Evolutionary conservation across 2,329 filamentous ascomycete species (phyloP), one percentile per base, ranked within the genome.

Genomic region (Fusarium dlaminii): DNA sequence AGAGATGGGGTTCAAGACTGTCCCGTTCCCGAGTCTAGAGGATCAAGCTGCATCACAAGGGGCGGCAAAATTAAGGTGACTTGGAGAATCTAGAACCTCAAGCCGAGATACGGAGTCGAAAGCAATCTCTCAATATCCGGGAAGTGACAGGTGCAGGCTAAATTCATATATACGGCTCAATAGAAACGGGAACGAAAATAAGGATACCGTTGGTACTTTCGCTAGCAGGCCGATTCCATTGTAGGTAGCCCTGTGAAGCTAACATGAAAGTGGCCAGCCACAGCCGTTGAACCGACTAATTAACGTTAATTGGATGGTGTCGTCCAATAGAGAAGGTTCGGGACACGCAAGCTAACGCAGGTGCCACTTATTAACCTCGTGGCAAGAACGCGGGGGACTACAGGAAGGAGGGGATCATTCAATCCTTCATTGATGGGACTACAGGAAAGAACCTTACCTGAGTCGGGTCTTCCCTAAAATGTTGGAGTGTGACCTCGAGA

Each of bases 291-390:
- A 36, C 43, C 43, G 52, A 48, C 17, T 30, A 43, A 32, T 32
- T 10, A n/a, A 20, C 22, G 46, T 14, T 24, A 17, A 43, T n/a
- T 42, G 56, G 55, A 34, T 39, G 37, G 46, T 57, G 30, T 18
- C 10, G 22, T 20, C 18, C 32, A 51, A 59, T 27, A 63, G 34
- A 57, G 17, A 29, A 58, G 30, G 54, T 54, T n/a, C 13, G 14
- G n/a, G 49, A 18, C 61, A 18, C 49, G 15, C n/a, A 70, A 45
- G 54, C 66, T 46, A 70, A 73, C 57, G 65, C 66, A 73, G 66
- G 70, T 67, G 70, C 54, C 68, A 24, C 63, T 61, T 63, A 8
- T 61, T 63, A 10, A n/a, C 48, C 65, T 68, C 42, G 49, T 67
- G 62, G 55, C 30, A 66, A 48, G 32, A 56, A 48, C 29, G 54